A percentile compares a stretch with the other conserved stretches of the same genome.
phyloP scores from a whole-genome alignment of 768 basidiomycete genomes.

The Phanerodontia chrysosporium region DNA sequence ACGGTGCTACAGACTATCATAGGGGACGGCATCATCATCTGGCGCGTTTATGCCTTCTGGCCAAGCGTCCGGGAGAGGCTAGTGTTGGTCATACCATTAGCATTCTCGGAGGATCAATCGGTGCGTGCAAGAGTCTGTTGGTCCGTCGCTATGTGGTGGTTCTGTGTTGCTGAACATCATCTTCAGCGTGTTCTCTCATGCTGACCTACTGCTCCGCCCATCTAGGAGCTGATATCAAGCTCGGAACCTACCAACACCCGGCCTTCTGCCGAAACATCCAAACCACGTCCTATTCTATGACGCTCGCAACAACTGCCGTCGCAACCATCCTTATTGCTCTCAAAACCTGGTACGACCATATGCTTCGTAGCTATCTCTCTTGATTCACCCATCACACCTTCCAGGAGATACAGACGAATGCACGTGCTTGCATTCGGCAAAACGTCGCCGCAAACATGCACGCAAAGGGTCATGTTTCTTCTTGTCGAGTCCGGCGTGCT shows the following conservation, averaged over 20 bases:
- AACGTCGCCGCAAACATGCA: background rate
- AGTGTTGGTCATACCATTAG: conserved; percentile 11
- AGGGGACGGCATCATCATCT: conserved; percentile 21
- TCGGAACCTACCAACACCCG: conserved; percentile 15
- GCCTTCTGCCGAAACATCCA: conserved; percentile 21
- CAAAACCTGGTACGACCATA: conserved; percentile 14
- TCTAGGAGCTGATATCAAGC: conserved; percentile 13
- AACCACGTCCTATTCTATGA: conserved; percentile 16
- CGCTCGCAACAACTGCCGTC: conserved; percentile 15
- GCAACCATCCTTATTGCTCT: conserved; percentile 19
- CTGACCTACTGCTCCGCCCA: conserved; percentile 19
- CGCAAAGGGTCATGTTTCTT: conserved; percentile 15
- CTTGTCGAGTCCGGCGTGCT: conserved; percentile 21
- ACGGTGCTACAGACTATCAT: conserved; percentile 13
- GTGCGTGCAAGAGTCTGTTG: conserved; percentile 5
- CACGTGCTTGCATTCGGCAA: background rate
- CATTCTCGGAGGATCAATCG: conserved; percentile 13
- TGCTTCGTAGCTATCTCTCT: too few relatives aligned
- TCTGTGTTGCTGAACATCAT: background rate
- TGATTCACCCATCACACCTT: background rate
- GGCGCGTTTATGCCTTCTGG: conserved; percentile 19
- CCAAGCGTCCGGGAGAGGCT: conserved; percentile 9
- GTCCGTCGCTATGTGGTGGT: too few relatives aligned
- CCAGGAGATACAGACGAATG: background rate
- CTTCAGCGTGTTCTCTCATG: conserved; percentile 15